Evolutionary conservation across 805 yeast species (phyloP).

Genomic region (Starmerella floris): DNA sequence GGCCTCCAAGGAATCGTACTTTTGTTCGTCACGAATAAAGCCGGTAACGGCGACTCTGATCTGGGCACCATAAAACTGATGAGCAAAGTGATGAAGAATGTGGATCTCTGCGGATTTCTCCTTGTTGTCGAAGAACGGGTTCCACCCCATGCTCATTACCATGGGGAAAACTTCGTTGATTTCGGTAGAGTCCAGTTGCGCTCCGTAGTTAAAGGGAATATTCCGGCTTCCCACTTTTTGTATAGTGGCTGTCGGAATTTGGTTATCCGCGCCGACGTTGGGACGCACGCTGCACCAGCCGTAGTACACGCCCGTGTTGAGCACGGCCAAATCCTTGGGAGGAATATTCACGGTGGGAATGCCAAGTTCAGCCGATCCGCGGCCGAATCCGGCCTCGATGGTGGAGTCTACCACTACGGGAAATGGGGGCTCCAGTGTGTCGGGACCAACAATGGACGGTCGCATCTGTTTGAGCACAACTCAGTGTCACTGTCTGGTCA

Average conservation of each 20-base stretch:
- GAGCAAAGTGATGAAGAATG: conserved; percentile 55
- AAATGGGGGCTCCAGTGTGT: conserved; percentile 26
- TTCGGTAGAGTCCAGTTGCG: conserved; percentile 28
- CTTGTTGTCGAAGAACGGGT: conserved; percentile 74
- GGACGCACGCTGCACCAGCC: conserved; percentile 48
- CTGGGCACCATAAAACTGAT: conserved; percentile 69
- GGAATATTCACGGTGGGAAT: conserved; percentile 91
- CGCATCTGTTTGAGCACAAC: no score
- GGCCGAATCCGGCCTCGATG: conserved; percentile 76
- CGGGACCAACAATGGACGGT: conserved; percentile 26
- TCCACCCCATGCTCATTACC: conserved; percentile 94
- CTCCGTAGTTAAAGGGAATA: conserved; percentile 53
- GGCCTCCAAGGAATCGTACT: conserved; percentile 74
- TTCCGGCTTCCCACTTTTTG: conserved; percentile 24
- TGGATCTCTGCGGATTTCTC: conserved; percentile 76
- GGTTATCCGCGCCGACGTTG: conserved; percentile 5
- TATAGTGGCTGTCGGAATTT: conserved; percentile 23
- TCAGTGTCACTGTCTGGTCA: no score
- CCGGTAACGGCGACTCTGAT: conserved; percentile 66
- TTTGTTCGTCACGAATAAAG: conserved; percentile 77
- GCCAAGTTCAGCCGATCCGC: conserved; percentile 89
- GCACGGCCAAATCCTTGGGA: conserved; percentile 35
- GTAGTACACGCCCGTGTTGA: conserved; percentile 73
- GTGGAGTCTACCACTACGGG: conserved; percentile 27
- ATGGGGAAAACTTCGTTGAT: conserved; percentile 50